phyloP scores from a whole-genome alignment of 257 asterid genomes.

The Solanum raphanifolium region DNA sequence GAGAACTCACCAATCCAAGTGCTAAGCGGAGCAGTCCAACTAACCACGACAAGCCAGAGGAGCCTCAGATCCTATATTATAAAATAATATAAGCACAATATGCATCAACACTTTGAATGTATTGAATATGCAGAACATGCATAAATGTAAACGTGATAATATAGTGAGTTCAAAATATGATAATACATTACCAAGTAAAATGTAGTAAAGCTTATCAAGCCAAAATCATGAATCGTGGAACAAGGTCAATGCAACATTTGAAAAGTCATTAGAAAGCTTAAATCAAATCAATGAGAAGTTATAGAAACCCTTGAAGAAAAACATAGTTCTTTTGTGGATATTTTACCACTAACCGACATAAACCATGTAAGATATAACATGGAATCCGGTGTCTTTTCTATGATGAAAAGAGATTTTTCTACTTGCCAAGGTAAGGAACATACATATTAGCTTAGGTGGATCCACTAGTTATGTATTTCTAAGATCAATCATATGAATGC shows the following conservation, averaged over 20 bases:
- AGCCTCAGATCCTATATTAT: neutral
- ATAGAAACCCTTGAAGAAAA: neutral
- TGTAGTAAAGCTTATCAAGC: neutral
- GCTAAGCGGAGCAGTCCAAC: neutral
- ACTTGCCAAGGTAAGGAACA: neutral
- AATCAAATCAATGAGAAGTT: neutral
- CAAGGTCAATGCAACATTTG: neutral
- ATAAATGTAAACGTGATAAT: too few relatives aligned
- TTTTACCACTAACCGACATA: neutral
- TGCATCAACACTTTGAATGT: too few relatives aligned
- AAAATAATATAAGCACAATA: neutral
- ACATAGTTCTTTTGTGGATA: neutral
- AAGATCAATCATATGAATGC: neutral
- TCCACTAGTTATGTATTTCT: neutral
- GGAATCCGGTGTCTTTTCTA: neutral
- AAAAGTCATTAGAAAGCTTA: neutral
- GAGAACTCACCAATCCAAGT: neutral
- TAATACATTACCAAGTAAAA: neutral
- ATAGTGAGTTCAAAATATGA: neutral
- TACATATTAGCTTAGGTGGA: neutral
- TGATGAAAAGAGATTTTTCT: too few relatives aligned
- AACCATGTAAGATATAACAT: too few relatives aligned
- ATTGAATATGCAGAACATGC: neutral
- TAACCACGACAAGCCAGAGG: neutral
- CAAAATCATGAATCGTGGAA: neutral